Percentiles rank a stretch among this genome's conserved stretches.
These are phyloP conservation scores for Verticillium isaacii DNA, from an alignment of 2,329 filamentous ascomycete genomes.

Conservation along the genomic window DNA sequence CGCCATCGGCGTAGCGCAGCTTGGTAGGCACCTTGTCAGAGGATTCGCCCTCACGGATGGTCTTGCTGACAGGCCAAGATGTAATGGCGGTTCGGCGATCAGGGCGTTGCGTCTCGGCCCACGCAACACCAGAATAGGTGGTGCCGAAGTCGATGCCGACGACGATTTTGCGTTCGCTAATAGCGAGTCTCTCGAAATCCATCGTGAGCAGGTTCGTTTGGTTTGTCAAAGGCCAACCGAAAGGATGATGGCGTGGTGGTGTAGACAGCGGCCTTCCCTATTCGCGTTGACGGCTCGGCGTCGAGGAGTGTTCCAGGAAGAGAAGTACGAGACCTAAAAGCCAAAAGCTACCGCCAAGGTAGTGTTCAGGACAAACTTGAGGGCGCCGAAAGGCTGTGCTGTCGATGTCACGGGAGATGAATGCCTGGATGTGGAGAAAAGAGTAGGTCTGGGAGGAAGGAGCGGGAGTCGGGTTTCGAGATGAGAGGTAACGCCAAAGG, in stretches of 20 bases:
- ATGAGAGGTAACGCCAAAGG: not conserved
- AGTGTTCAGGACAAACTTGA: no score
- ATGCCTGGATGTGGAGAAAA: not conserved
- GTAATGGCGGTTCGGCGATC: conserved; percentile 37
- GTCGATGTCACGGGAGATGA: not conserved
- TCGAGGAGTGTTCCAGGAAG: no score
- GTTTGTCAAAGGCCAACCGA: no score
- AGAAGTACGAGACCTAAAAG: no score
- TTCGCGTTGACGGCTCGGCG: no score
- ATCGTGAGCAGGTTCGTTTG: conserved; percentile 13
- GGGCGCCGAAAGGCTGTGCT: not conserved
- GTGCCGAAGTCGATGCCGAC: conserved; percentile 54
- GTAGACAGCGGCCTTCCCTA: no score
- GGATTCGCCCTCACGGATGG: conserved; percentile 26
- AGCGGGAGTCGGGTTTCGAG: not conserved
- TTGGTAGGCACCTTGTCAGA: conserved; percentile 46
- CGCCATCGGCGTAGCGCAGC: conserved; percentile 33
- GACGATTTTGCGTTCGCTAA: conserved; percentile 37
- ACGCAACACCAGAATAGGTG: conserved; percentile 47
- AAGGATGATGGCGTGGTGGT: no score
- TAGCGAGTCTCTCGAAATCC: conserved; percentile 29
- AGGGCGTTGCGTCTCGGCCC: conserved; percentile 32
- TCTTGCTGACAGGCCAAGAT: conserved; percentile 37
- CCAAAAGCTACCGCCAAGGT: no score
- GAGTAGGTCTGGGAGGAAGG: not conserved